A percentile compares a stretch with the other conserved stretches of the same genome.
Conservation (phyloP, 257 asterid species). For the Nicotiana benthamiana region DNA sequence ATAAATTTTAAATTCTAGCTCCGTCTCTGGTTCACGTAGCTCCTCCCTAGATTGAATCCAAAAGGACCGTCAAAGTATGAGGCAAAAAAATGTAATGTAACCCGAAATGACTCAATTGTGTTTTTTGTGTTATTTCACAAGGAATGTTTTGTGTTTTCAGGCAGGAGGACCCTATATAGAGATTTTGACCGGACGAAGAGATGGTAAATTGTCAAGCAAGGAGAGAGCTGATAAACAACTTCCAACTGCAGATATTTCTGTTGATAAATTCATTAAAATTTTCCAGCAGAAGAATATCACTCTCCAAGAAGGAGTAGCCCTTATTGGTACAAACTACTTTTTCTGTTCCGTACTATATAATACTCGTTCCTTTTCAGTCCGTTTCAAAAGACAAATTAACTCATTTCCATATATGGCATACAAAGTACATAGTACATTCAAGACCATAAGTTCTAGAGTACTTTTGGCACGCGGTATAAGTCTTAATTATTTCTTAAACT, state of each 20-base stretch:
- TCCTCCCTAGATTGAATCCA: too few species aligned
- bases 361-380: background rate
- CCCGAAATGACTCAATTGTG: too few species aligned
- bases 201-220: background rate
- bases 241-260: background rate
- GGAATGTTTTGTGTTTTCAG: background rate
- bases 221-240: background rate
- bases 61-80: too few species aligned
- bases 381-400: background rate
- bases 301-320: background rate
- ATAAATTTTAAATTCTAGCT: too few species aligned
- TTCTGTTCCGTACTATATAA: background rate
- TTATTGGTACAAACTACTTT: background rate
- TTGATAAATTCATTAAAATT: background rate
- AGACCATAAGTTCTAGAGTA: background rate
- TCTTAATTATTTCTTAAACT: background rate
- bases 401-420: background rate
- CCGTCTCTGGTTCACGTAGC: too few species aligned
- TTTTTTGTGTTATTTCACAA: background rate
- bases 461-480: background rate
- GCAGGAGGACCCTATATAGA: background rate
- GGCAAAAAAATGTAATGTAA: too few species aligned
- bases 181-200: background rate
- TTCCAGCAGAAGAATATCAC: background rate
- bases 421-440: background rate